Percentiles rank a stretch among this genome's conserved stretches.
Conservation (phyloP, 768 basidiomycete species). For the Ramaria rubella region DNA sequence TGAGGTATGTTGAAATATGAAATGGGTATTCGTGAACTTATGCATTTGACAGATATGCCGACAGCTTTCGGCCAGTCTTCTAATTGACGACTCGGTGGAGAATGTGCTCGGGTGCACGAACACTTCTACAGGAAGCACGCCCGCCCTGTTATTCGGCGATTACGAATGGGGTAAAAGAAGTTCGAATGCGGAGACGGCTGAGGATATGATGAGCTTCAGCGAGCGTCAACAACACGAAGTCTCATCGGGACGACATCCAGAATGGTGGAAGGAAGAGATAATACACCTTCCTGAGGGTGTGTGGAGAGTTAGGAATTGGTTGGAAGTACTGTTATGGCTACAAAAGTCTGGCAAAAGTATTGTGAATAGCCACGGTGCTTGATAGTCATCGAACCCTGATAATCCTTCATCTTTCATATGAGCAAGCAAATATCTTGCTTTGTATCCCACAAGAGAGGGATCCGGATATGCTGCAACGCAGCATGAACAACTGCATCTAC, state of each 20-base stretch:
- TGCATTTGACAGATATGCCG: slow-evolving; percentile 46
- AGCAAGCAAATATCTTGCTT: not conserved
- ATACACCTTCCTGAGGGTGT: slow-evolving; percentile 44
- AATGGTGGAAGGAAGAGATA: slow-evolving; percentile 47
- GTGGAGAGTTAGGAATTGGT: slow-evolving; percentile 59
- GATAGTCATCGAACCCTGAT: not conserved
- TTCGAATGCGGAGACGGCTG: slow-evolving; percentile 38
- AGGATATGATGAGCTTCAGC: slow-evolving; percentile 50
- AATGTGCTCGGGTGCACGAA: slow-evolving; percentile 59
- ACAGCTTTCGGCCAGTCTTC: slow-evolving; percentile 51
- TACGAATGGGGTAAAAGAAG: slow-evolving; percentile 70
- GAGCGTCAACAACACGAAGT: slow-evolving; percentile 24
- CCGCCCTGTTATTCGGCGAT: slow-evolving; percentile 65
- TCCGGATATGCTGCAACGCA: not conserved
- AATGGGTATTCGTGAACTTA: too few species aligned
- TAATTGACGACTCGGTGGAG: slow-evolving; percentile 79
- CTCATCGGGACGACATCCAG: slow-evolving; percentile 41
- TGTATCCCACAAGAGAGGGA: not conserved
- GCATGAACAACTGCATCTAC: not conserved
- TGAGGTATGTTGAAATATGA: slow-evolving; percentile 35
- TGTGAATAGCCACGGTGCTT: not conserved
- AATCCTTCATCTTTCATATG: not conserved
- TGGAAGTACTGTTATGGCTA: slow-evolving; percentile 46
- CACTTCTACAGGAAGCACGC: slow-evolving; percentile 38
- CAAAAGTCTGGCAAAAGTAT: slow-evolving; percentile 17